A percentile compares a stretch with the other conserved stretches of the same genome.
Evolutionary conservation across 352 stramenopile genomes (phyloP).

Genomic region (Pythium graminicola): DNA sequence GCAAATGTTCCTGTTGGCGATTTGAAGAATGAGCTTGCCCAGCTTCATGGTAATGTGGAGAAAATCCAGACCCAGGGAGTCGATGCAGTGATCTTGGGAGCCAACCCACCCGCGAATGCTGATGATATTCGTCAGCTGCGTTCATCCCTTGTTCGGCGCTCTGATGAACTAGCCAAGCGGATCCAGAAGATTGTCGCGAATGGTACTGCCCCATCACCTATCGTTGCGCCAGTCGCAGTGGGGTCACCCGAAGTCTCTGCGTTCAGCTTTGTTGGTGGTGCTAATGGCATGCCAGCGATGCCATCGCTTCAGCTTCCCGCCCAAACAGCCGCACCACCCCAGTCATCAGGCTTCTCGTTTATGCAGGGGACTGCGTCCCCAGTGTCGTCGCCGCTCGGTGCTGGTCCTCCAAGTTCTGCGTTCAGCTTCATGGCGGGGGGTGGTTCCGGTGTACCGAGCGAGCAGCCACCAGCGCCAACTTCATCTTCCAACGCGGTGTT

Average conservation of each 20-base stretch:
- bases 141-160: slow-evolving; percentile 56
- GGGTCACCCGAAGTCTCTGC: slow-evolving; percentile 32
- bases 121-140: slow-evolving; percentile 65
- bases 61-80: slow-evolving; percentile 78
- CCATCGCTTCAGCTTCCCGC: slow-evolving; percentile 6
- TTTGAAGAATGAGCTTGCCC: slow-evolving; percentile 57
- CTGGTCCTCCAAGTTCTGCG: slow-evolving; percentile 13
- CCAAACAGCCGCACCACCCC: neutral
- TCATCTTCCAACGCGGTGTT: slow-evolving; percentile 35
- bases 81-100: slow-evolving; percentile 69
- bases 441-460: neutral
- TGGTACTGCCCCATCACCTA: slow-evolving; percentile 12
- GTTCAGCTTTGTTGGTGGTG: slow-evolving; percentile 45
- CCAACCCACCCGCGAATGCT: slow-evolving; percentile 53
- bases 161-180: slow-evolving; percentile 51
- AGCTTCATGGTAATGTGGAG: slow-evolving; percentile 67
- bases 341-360: slow-evolving; percentile 21
- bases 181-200: slow-evolving; percentile 43
- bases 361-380: slow-evolving; percentile 15
- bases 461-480: neutral
- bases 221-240: slow-evolving; percentile 1
- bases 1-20: slow-evolving; percentile 32
- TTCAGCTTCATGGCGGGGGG: slow-evolving; percentile 22
- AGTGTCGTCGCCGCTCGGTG: slow-evolving; percentile 12
- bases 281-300: slow-evolving; percentile 1